These are phyloP conservation scores for Pleurotus platypus DNA, from an alignment of 768 basidiomycete species.

Conservation along the genomic window DNA sequence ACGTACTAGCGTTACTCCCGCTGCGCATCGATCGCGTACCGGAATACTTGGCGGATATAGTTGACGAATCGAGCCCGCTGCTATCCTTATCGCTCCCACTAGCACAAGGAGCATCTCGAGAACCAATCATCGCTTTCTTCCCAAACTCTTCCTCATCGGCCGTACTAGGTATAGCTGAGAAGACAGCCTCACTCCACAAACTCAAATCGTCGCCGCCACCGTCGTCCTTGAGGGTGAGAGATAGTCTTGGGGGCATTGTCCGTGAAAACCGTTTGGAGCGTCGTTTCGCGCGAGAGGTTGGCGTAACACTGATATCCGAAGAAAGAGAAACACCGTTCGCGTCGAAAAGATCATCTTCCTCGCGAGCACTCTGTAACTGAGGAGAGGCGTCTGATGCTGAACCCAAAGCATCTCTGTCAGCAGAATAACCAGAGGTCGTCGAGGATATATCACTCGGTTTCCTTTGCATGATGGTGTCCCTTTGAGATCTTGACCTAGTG, in stretches of 20 bases:
- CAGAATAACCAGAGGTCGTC: neutral
- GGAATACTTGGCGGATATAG: neutral
- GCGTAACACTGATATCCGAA: neutral
- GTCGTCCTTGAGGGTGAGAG: constrained; percentile 42
- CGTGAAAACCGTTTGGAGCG: constrained; percentile 20
- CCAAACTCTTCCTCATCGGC: constrained; percentile 9
- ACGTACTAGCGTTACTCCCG: neutral
- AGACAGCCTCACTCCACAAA: constrained; percentile 49
- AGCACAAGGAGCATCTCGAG: neutral
- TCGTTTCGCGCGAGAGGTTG: neutral
- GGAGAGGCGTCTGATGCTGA: neutral
- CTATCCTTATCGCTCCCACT: constrained; percentile 9
- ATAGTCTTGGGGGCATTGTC: constrained; percentile 49
- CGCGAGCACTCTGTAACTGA: neutral
- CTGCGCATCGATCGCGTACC: neutral
- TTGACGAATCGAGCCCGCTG: neutral
- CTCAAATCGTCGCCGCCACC: constrained; percentile 40
- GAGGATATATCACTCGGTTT: constrained; percentile 1
- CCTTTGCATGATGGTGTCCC: constrained; percentile 2
- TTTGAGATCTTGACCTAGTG: neutral
- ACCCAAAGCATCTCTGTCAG: neutral
- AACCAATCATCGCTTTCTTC: constrained; percentile 17
- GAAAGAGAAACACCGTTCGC: neutral
- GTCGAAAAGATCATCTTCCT: neutral
- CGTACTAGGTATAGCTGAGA: constrained; percentile 43